Evolutionary conservation across 306 rosid species (phyloP).

Genomic region (Cicer arietinum): DNA sequence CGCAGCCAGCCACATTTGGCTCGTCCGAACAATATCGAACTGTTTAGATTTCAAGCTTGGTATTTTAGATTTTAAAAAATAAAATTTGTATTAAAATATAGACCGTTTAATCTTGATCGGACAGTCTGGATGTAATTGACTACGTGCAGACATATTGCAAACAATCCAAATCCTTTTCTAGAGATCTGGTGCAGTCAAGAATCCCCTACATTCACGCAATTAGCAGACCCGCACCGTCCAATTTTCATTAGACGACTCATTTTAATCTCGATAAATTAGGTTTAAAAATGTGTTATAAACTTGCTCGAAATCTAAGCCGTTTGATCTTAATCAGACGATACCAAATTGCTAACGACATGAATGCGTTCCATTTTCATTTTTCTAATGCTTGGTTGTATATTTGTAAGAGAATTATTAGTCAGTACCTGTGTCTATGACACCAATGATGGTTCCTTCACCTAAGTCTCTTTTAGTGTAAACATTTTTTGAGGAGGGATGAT

Average conservation of each 20-base stretch:
- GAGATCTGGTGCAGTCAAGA: not conserved
- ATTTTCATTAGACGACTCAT: not conserved
- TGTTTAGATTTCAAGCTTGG: too few species aligned
- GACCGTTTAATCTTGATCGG: too few species aligned
- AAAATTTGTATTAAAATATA: too few species aligned
- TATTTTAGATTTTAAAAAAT: too few species aligned
- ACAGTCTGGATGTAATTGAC: too few species aligned
- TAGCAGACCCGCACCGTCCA: not conserved
- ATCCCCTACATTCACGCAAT: not conserved
- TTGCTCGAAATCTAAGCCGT: not conserved
- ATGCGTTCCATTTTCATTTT: constrained; percentile 11
- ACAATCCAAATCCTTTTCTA: not conserved
- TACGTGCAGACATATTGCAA: too few species aligned
- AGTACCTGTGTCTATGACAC: constrained; percentile 80
- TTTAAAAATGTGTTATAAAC: not conserved
- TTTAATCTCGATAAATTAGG: not conserved
- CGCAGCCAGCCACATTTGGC: too few species aligned
- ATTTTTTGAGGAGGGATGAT: constrained; percentile 47
- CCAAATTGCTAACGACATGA: not conserved
- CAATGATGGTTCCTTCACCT: constrained; percentile 78
- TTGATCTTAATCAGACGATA: not conserved
- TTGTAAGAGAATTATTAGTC: constrained; percentile 2
- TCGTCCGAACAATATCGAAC: too few species aligned
- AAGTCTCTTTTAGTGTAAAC: constrained; percentile 45
- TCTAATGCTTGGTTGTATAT: not conserved